Base-by-base conservation (phyloP, 2,329 filamentous ascomycete species). In the Byssothecium circinans region DNA sequence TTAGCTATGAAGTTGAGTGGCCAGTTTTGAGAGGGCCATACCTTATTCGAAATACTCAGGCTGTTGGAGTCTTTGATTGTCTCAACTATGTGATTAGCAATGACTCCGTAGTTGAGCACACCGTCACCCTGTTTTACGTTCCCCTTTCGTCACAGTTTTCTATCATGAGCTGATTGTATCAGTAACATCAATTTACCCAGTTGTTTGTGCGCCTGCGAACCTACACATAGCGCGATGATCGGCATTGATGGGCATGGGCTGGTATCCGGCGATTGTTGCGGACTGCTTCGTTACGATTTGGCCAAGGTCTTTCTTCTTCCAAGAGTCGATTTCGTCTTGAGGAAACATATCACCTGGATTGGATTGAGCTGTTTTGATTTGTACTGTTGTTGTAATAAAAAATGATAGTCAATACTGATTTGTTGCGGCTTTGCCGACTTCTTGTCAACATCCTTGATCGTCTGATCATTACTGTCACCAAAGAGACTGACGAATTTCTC, bases 281-380 rank as follows among this genome's bases (percentile, higher is more conserved):
- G 45, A 48, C 29, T 48, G 37, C 18, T 40, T 48, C n/a, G 33
- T 35, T 14, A 48, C 45, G 12, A 48, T 43, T 38, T 30, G 41
- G n/a, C n/a, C n/a, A n/a, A n/a, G n/a, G n/a, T n/a, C n/a, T n/a
- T n/a, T n/a, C n/a, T n/a, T n/a, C n/a, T n/a, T n/a, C n/a, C n/a
- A n/a, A n/a, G n/a, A n/a, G n/a, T n/a, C n/a, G n/a, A n/a, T n/a
- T n/a, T n/a, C n/a, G n/a, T n/a, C n/a, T n/a, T n/a, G n/a, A n/a
- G n/a, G n/a, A n/a, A n/a, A n/a, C n/a, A n/a, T n/a, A n/a, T n/a
- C n/a, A n/a, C n/a, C n/a, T n/a, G 37, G 17, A 41, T 41, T 12
- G 44, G 37, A 30, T 29, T 41, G 14, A 45, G 35, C 36, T 34
- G 27, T 23, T 42, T 37, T 20, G 30, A 41, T 8, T 36, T 29